Base-by-base conservation (phyloP, 129 eudicot genomes). In the Flaveria ramosissima region DNA sequence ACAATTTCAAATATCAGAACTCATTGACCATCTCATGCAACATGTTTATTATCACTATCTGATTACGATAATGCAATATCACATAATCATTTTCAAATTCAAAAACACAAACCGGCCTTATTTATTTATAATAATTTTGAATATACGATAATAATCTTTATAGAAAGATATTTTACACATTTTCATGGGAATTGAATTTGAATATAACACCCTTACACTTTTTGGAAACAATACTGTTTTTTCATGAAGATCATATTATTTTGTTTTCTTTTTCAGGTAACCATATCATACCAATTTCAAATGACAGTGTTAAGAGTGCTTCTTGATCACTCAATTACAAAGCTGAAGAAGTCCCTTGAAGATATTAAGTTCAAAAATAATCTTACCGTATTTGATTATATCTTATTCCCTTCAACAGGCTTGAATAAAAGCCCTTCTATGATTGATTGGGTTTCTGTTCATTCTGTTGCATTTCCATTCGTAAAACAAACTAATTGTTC, bases 381-480 rank as follows among this genome's bases (percentile, higher is more conserved):
- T 61, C 66, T 27, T 41, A 5, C 69, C 23, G 67, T 9, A 14
- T 83, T 77, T 46, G 89, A 89, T 68, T 90, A 90, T 84, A 85
- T 93, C 24, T 59, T 93, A 61, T 88, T 93, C 20, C 98, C 98
- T 45, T 50, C 80, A 23, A 10, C n/a, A 4, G 67, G 87, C 48
- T 52, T 77, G 3, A 30, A 36, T 42, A 61, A 47, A 43, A 51
- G 42, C 14, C 73, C 72, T 24, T 20, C 43, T 6, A 0, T 2
- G 9, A 79, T 93, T 15, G 89, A 93, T 73, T 93, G 97, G 98
- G 48, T n/a, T 2, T 84, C 85, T 50, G 83, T 90, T 75, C 14
- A 16, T 55, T 84, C 95, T 19, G 82, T 81, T 13, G 41, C 56
- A 16, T 86, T 74, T 57, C 72, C 68, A 15, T 16, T n/a, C 1